A percentile compares a stretch with the other conserved stretches of the same genome.
These are phyloP conservation scores for Mytilinidion resinicola DNA, from an alignment of 495 filamentous ascomycete species.

Conservation along the genomic window DNA sequence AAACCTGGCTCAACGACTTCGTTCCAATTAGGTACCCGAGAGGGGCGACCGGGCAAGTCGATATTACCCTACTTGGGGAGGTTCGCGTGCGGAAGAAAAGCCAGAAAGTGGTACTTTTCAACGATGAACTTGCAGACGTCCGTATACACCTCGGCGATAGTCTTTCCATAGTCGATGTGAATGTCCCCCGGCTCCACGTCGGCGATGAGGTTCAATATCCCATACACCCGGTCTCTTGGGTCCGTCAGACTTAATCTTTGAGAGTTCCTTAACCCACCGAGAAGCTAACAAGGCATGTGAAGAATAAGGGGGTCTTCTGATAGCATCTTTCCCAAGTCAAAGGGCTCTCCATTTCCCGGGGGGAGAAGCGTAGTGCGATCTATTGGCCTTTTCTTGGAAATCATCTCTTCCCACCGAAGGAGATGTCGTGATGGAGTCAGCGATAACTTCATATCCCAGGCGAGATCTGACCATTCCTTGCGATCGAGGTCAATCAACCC, in stretches of 20 bases:
- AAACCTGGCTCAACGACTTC: not conserved
- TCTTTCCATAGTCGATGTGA: not conserved
- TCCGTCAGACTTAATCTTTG: not conserved
- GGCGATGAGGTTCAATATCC: not conserved
- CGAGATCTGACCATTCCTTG: not conserved
- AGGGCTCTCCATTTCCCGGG: not conserved
- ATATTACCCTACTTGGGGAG: not conserved
- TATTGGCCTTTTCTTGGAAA: not conserved
- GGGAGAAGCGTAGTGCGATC: not conserved
- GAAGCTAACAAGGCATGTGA: not conserved
- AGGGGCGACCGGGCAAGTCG: not conserved
- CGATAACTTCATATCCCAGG: not conserved
- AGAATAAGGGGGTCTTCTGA: not conserved
- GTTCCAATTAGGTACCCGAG: not conserved
- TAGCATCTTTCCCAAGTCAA: not conserved
- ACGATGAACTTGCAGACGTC: not conserved
- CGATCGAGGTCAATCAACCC: not conserved
- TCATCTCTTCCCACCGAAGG: not conserved
- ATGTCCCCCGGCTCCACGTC: not conserved
- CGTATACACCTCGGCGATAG: not conserved
- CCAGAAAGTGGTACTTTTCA: not conserved
- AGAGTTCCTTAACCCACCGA: not conserved
- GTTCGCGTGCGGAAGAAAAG: not conserved
- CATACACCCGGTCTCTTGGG: not conserved
- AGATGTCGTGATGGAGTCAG: not conserved